Conservation (phyloP, 164 flowering plant species). For the Echeveria elegans region DNA sequence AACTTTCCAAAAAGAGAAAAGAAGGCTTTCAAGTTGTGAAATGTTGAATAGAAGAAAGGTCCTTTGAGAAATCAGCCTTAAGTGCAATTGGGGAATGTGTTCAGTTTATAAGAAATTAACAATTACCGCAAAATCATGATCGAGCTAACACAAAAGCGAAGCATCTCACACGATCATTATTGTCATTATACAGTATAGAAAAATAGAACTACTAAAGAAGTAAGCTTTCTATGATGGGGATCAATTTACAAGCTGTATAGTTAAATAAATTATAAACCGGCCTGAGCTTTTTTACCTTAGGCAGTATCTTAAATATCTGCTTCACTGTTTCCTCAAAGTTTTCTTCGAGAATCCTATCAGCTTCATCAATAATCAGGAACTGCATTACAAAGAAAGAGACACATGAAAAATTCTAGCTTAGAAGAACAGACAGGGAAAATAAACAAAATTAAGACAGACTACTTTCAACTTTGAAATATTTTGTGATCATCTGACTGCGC, state of each 20-base stretch:
- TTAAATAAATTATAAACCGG: too few species aligned
- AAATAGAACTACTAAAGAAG: too few species aligned
- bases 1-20: neutral
- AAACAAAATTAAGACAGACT: neutral
- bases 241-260: too few species aligned
- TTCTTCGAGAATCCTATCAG: conserved; percentile 84
- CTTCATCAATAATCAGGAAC: conserved; percentile 96
- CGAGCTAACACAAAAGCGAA: neutral
- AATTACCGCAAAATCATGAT: neutral
- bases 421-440: neutral
- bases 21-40: too few species aligned
- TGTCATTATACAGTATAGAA: too few species aligned
- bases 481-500: neutral
- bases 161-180: too few species aligned
- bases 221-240: too few species aligned
- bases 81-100: too few species aligned
- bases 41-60: too few species aligned
- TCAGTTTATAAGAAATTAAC: neutral
- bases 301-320: conserved; percentile 72
- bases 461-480: neutral
- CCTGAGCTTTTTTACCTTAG: conserved; percentile 78
- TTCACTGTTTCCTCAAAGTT: conserved; percentile 97
- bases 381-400: conserved; percentile 25
- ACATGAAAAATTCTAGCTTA: neutral
- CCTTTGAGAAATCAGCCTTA: neutral